phyloP scores from a whole-genome alignment of 441 rosid species.

The Erysimum pusillum region DNA sequence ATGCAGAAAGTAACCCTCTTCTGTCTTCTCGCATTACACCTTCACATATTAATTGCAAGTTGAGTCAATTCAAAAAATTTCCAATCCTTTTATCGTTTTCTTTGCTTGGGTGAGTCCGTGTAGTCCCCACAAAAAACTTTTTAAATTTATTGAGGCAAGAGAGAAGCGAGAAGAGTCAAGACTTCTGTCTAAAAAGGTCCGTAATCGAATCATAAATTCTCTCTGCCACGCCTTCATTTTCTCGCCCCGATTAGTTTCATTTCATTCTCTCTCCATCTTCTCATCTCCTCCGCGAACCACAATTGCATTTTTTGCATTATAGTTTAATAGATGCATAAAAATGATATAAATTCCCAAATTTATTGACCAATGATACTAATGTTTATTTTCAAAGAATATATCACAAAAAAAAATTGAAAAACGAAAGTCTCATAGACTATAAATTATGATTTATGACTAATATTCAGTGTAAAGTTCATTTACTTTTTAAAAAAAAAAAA shows the following conservation, averaged over 20 bases:
- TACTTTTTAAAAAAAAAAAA: too few relatives aligned
- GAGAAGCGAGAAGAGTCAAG: conserved; percentile 15
- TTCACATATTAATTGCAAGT: conserved; percentile 23
- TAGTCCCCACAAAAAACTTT: conserved; percentile 43
- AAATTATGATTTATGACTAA: too few relatives aligned
- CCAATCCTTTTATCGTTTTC: neutral
- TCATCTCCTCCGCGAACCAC: conserved; percentile 25
- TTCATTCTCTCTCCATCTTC: conserved; percentile 20
- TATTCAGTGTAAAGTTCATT: too few relatives aligned
- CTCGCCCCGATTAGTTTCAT: neutral
- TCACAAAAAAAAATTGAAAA: neutral
- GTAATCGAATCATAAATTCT: neutral
- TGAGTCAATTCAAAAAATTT: conserved; percentile 23
- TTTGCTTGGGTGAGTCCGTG: conserved; percentile 15
- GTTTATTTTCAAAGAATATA: neutral
- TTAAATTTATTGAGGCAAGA: conserved; percentile 38
- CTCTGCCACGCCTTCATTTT: conserved; percentile 7
- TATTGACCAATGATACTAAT: neutral
- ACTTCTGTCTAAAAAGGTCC: neutral
- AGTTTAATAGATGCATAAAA: neutral
- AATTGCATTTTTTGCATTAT: neutral
- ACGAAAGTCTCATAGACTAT: too few relatives aligned
- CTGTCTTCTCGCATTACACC: conserved; percentile 19
- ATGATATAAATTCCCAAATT: neutral
- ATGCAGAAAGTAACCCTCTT: conserved; percentile 8